Evolutionary conservation across 805 yeast species (phyloP), one percentile per base, ranked within the genome.

Genomic region (Diddensiella santjacobensis): DNA sequence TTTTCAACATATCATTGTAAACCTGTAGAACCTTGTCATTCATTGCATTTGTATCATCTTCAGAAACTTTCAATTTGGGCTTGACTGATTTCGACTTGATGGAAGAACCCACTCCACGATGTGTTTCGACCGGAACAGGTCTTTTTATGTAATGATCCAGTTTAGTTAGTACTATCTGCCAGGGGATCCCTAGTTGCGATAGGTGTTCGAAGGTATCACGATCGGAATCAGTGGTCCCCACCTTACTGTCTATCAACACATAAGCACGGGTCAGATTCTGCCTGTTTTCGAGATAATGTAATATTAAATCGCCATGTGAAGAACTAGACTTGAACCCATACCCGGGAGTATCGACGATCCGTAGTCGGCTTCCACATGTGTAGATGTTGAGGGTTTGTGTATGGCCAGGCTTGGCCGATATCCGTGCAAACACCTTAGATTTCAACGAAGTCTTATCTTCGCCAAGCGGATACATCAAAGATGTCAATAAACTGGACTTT

Each of bases 271-370:
- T 68, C 19, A 89, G 67, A 26, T 72, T 76, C 47, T 70, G 64
- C 42, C 93, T 68, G 19, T 74, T 68, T 22, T 68, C 66, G 4
- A 90, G 63, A 59, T 87, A 89, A 30, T 80, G 78, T 58, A 80
- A 59, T 1, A 84, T 84, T 23, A 81, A 72, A 36, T 76, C 68
- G 1, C 96, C 97, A 61, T 90, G 96, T 55, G 71, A 67, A 5
- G 58, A 60, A 13, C 73, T 74, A 15, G 95, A 89, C 52, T 74
- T 79, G 35, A 67, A 74, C 2, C 98, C 98, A 63, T 90, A 90
- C 0, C 98, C 98, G 0, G 98, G 98, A 20, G 88, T 77, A 61
- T 90, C 98, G 1, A 88, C 78, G 2, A 90, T 58, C 51, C 87
- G 70, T 39, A 90, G 69, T 47, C 74, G 69, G 42, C 78, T 77